Evolutionary conservation across 2,329 filamentous ascomycete species (phyloP), one percentile per base, ranked within the genome.

Genomic region (Fusarium ramigenum): DNA sequence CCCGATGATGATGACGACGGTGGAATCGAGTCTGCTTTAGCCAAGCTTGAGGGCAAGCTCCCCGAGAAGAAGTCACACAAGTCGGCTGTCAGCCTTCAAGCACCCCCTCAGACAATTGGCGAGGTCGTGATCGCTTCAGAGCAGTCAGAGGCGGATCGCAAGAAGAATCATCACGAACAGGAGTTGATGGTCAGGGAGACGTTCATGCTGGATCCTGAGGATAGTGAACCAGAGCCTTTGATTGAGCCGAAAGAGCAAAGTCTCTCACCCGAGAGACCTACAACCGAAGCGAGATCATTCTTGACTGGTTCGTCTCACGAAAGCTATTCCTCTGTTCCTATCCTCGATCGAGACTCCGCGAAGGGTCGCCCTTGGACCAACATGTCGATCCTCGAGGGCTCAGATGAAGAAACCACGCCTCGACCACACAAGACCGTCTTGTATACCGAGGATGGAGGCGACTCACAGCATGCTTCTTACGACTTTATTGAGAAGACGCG

Each of bases 11-110:
- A 97, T 42, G 80, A 85, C 21, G 88, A 91, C 78, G 94, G 94
- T 11, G 96, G 96, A 18, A 91, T 98, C 32, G 96, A 98, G 79
- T 95, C 95, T n/a, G 94, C 96, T 1, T 82, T 99, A 57, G 83
- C 95, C 76, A 99, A 98, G 78, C 87, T 99, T 1, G 96, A 99
- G 83, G 96, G 96, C 15, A 96, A 90, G 75, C 96, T 92, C 75
- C 63, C 69, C 1, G 88, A 92, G 79, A 91, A 87, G 75, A 89
- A 82, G 75, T 70, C 80, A 1, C 80, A 80, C 34, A 83, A 82
- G 59, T 78, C 72, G 21, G 64, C 69, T 19, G 84, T 85, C 70
- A 83, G 84, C 47, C 80, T 82, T 25, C 63, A 40, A 32, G 32
- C 50, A 40, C 54, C 15, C 63, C 73, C 14, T 77, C 70, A 73